Evolutionary conservation across 139 green algal species (phyloP).

Genomic region (Chlamydomonas asymmetrica): DNA sequence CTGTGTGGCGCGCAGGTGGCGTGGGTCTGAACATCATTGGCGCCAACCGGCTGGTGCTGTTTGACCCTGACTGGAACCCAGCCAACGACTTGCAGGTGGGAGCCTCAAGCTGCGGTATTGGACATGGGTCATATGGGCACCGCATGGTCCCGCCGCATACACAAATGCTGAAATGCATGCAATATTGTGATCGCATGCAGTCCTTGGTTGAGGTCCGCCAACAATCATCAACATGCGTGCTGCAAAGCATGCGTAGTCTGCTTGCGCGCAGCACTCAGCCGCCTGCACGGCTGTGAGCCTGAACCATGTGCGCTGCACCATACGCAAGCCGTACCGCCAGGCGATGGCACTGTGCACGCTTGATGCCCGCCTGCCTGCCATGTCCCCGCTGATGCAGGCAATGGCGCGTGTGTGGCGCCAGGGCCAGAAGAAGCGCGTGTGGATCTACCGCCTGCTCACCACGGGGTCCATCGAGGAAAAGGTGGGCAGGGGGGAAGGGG

Average conservation of each 20-base stretch:
- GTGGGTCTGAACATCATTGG: slow-evolving; percentile 98
- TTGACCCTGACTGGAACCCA: slow-evolving; percentile 96
- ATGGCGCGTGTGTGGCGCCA: slow-evolving; percentile 86
- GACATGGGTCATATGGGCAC: no score
- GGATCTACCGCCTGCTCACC: slow-evolving; percentile 94
- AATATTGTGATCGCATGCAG: no score
- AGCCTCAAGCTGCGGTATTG: no score
- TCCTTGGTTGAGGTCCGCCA: no score
- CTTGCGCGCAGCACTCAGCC: no score
- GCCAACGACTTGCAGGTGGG: slow-evolving; percentile 64
- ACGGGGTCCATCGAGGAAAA: slow-evolving; percentile 97
- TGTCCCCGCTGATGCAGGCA: slow-evolving; percentile 24
- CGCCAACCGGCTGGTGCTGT: slow-evolving; percentile 93
- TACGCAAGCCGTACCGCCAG: neutral
- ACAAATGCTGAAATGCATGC: no score
- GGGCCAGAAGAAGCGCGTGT: slow-evolving; percentile 92
- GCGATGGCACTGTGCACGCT: neutral
- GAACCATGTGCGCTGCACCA: no score
- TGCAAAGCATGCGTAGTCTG: no score
- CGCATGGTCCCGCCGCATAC: no score
- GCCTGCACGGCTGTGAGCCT: no score
- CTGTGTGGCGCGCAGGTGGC: no score
- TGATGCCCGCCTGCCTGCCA: neutral
- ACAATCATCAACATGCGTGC: no score
- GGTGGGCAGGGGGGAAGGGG: slow-evolving; percentile 47